These are phyloP conservation scores for Poronia punctata DNA, from an alignment of 495 filamentous ascomycete genomes.

Conservation along the genomic window DNA sequence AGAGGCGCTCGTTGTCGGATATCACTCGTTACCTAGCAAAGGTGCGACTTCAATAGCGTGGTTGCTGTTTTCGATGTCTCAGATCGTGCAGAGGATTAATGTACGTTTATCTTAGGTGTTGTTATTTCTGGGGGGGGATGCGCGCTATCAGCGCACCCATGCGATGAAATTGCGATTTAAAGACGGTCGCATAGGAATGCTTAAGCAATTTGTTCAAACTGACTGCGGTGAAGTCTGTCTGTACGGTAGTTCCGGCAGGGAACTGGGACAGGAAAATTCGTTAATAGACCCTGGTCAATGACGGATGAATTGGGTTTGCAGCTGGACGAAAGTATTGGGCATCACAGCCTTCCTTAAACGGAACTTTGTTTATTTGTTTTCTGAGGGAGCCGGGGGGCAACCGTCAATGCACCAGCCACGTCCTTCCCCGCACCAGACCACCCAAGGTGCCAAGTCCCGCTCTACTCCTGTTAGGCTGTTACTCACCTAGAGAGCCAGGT, in stretches of 20 bases:
- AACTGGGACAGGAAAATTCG: not conserved
- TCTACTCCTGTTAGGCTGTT: too few relatives aligned
- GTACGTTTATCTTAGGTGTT: conserved; percentile 1
- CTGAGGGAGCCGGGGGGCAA: conserved; percentile 19
- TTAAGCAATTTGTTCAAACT: conserved; percentile 5
- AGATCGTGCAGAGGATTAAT: not conserved
- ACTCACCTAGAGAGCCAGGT: too few relatives aligned
- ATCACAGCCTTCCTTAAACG: conserved; percentile 15
- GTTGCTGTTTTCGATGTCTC: not conserved
- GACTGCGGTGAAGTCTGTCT: not conserved
- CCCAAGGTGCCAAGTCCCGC: too few relatives aligned
- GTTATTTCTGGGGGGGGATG: conserved; percentile 2
- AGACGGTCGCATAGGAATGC: conserved; percentile 11
- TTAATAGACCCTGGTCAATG: not conserved
- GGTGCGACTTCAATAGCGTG: too few relatives aligned
- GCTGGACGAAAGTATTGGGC: conserved; percentile 5
- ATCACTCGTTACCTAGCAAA: too few relatives aligned
- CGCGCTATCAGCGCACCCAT: conserved; percentile 25
- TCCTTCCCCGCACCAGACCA: not conserved
- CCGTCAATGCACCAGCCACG: conserved; percentile 5
- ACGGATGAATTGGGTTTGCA: not conserved
- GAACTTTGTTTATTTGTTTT: conserved; percentile 33
- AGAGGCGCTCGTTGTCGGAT: too few relatives aligned
- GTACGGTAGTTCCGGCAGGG: not conserved
- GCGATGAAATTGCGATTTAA: conserved; percentile 11